phyloP scores from a whole-genome alignment of 495 filamentous ascomycete genomes.

The Trypethelium eluteriae region DNA sequence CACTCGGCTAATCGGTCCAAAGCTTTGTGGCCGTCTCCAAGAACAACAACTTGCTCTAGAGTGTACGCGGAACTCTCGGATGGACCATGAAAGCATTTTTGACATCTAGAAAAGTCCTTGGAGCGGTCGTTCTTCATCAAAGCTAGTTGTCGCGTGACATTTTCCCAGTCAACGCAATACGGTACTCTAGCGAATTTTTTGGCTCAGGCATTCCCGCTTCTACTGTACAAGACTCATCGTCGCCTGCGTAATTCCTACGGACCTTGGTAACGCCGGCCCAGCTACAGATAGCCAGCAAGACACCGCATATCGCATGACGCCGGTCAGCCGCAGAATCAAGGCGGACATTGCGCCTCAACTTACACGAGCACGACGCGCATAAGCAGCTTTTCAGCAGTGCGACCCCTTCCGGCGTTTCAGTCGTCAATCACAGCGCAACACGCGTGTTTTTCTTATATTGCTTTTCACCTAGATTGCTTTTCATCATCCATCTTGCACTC shows the following conservation, averaged over 20 bases:
- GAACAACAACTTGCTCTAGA: no score
- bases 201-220: no score
- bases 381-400: not conserved
- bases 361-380: not conserved
- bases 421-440: not conserved
- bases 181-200: no score
- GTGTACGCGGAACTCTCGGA: not conserved
- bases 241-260: not conserved
- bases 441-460: not conserved
- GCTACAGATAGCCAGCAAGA: not conserved
- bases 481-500: not conserved
- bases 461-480: not conserved
- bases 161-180: not conserved
- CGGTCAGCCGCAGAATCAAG: not conserved
- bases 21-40: not conserved
- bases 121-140: not conserved
- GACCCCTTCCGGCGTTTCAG: not conserved
- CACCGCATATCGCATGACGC: not conserved
- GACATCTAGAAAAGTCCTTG: not conserved
- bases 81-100: not conserved
- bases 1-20: not conserved
- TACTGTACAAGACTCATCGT: no score
- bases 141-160: not conserved
- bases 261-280: not conserved
- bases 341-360: not conserved